phyloP scores from a whole-genome alignment of 805 yeast species.

The Starmerella scarabaei region DNA sequence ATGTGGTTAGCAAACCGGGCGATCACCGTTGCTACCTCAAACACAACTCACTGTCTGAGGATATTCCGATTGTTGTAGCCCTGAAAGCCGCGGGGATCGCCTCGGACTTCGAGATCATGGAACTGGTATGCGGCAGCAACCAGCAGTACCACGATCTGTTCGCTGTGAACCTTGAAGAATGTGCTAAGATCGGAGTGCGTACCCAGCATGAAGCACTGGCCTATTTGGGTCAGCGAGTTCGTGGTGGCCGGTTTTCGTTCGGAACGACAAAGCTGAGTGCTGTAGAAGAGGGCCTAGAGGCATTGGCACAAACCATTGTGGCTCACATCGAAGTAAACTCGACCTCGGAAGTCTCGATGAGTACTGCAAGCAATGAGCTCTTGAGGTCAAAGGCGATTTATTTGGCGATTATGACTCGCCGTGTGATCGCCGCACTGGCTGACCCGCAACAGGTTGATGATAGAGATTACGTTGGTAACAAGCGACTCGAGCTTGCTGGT shows the following conservation, averaged over 20 bases:
- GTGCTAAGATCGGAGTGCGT: slow-evolving; percentile 67
- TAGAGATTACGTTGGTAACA: slow-evolving; percentile 96
- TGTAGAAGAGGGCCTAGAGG: slow-evolving; percentile 92
- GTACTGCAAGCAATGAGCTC: neutral
- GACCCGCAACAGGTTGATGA: slow-evolving; percentile 95
- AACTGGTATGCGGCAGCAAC: slow-evolving; percentile 83
- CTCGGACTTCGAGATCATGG: slow-evolving; percentile 86
- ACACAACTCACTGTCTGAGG: slow-evolving; percentile 92
- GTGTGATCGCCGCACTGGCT: slow-evolving; percentile 90
- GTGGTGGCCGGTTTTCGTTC: slow-evolving; percentile 56
- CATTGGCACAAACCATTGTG: slow-evolving; percentile 75
- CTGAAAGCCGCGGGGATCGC: slow-evolving; percentile 90
- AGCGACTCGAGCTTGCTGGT: slow-evolving; percentile 93
- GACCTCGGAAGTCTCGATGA: neutral
- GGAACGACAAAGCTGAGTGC: slow-evolving; percentile 42
- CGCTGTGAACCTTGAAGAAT: slow-evolving; percentile 87
- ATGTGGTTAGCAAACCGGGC: slow-evolving; percentile 82
- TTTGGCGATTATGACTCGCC: slow-evolving; percentile 90
- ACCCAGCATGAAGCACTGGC: slow-evolving; percentile 92
- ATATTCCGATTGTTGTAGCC: slow-evolving; percentile 84
- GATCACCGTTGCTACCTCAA: slow-evolving; percentile 60
- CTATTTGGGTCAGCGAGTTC: slow-evolving; percentile 80
- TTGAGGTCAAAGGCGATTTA: slow-evolving; percentile 90
- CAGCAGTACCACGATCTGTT: slow-evolving; percentile 82
- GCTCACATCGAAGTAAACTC: slow-evolving; percentile 62